Evolutionary conservation across 306 rosid genomes (phyloP), one percentile per base, ranked within the genome.

Genomic region (Lithocarpus polystachyus): DNA sequence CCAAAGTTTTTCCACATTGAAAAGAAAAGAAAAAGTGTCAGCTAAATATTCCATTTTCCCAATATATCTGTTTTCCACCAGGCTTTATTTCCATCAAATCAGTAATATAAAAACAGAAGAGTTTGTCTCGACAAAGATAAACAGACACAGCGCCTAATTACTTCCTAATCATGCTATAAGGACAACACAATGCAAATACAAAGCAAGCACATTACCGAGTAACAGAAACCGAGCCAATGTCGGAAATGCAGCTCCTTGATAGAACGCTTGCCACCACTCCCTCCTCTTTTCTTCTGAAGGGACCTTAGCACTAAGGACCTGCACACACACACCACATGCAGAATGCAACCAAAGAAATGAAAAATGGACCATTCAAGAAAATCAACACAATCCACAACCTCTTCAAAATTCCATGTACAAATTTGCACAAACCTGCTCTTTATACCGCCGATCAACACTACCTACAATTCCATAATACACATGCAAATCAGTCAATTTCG

Each of bases 221-320:
- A 92, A 84, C 79, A 95, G 83, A 84, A 91, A 86, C 60, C 96
- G 88, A 74, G 97, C 90, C 6, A 92, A 70, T 13, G 96, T 78
- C 33, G 90, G 88, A 84, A 92, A 95, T 54, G 91, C 95, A 76
- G 87, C 85, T 74, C 97, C 96, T 14, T 65, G 62, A 73, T 92
- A 95, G 83, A 92, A 92, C 3, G 82, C 90, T 22, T 68, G 84
- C 98, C 97, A 87, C 89, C 86, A 91, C 71, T 82, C 86, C 22
- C 70, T 61, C 64, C 92, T 88, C 87, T 91, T 91, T 56, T 83
- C 87, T 62, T 74, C 85, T 28, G 94, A 85, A 77, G 83, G 94
- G 64, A 85, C 86, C 31, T 84, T 72, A 5, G 85, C 80, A 68
- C 80, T 71, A 20, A 85, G 79, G 9, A 90, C 77, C 99, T 92